Conservation (phyloP, 2,329 filamentous ascomycete species). For the Xylariaceae sp. region DNA sequence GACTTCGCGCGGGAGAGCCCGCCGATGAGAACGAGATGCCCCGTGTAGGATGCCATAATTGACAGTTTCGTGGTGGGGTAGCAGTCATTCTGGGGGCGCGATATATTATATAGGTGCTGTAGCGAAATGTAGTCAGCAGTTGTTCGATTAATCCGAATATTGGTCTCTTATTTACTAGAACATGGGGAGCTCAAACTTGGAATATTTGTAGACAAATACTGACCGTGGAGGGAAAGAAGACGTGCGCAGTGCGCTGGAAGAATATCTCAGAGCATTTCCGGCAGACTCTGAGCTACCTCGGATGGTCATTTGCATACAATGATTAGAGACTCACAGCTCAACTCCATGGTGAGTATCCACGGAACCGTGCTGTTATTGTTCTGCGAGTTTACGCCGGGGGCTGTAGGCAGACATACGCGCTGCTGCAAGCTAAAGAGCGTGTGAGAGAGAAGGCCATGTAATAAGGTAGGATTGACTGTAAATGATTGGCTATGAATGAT, state of each 20-base stretch:
- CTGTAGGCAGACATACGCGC: not conserved
- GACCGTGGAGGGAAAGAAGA: constrained; percentile 27
- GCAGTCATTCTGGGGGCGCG: constrained; percentile 32
- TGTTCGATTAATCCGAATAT: not conserved
- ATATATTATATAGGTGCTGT: constrained; percentile 22
- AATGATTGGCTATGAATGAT: not conserved
- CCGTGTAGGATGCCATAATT: constrained; percentile 43
- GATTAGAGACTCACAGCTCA: constrained; percentile 23
- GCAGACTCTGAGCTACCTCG: constrained; percentile 34
- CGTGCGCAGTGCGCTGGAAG: constrained; percentile 26
- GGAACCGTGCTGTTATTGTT: constrained; percentile 17
- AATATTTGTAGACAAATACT: constrained; percentile 18
- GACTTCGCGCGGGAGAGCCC: constrained; percentile 20
- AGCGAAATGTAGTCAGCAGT: not conserved
- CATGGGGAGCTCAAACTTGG: no score
- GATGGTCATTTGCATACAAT: constrained; percentile 35
- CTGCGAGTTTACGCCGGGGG: not conserved
- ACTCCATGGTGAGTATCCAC: constrained; percentile 38
- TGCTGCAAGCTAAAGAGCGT: no score
- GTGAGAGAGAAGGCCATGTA: not conserved
- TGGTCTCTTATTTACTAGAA: no score
- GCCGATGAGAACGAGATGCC: constrained; percentile 42
- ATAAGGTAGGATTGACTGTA: not conserved
- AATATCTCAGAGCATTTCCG: constrained; percentile 40
- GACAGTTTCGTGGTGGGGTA: constrained; percentile 34